Evolutionary conservation across 108 stramenopile genomes (phyloP), one percentile per base, ranked within the genome.

Genomic region (Nitzschia palea): DNA sequence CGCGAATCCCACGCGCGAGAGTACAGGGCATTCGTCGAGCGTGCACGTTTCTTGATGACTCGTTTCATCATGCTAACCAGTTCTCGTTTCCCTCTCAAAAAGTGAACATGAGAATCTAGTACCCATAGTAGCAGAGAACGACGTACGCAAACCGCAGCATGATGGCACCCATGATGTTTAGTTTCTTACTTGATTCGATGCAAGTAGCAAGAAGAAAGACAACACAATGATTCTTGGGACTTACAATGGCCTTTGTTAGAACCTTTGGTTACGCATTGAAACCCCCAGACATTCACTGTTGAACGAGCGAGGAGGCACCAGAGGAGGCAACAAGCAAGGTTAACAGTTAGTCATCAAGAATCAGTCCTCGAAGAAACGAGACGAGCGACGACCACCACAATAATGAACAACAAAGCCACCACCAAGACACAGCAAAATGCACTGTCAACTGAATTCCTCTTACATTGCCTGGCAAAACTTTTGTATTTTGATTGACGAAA

Each of bases 401-500:
- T n/a, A n/a, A n/a, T n/a, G n/a, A n/a, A n/a, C n/a, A n/a, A n/a
- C n/a, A n/a, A n/a, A n/a, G n/a, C n/a, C n/a, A n/a, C n/a, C n/a
- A n/a, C n/a, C n/a, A n/a, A n/a, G n/a, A n/a, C n/a, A n/a, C n/a
- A n/a, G n/a, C n/a, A n/a, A n/a, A n/a, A n/a, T n/a, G n/a, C n/a
- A n/a, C n/a, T n/a, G n/a, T n/a, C n/a, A n/a, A n/a, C n/a, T n/a
- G n/a, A n/a, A n/a, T n/a, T n/a, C n/a, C n/a, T n/a, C n/a, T 56
- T 34, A 56, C 30, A 35, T 53, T 87, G 83, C 20, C 86, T 44
- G 47, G 66, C 63, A 33, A 87, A 78, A 25, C 65, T 68, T 5
- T 79, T 74, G 30, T 76, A 87, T 29, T 84, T 78, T 4, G 68
- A 67, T 37, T 82, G 84, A 55, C 66, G 67, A 51, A 92, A 92